Base-by-base conservation (phyloP, 345 rosid species). In the Odontarrhena argentea region DNA sequence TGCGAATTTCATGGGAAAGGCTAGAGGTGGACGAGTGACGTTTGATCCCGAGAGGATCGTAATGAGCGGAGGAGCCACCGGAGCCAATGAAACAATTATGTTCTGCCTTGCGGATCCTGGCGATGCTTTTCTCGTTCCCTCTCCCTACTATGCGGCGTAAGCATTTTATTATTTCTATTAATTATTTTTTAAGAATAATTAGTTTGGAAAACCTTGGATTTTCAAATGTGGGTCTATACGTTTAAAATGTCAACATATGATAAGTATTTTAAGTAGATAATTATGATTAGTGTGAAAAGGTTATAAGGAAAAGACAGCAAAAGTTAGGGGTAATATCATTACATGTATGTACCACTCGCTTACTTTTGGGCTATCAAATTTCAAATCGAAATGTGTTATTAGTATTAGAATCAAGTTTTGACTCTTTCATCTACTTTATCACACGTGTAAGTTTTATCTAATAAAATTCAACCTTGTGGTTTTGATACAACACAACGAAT, bases 41-140 rank as follows among this genome's bases (percentile, higher is more conserved):
- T 89, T 87, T 55, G 89, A 92, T 50, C 89, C 92, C 0, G 79
- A 82, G 9, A 83, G 96, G 11, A 36, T 89, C 8, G 96, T 89
- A 8, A 87, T 92, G 98, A 71, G 85, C 37, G 98, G 96, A 9
- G 96, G 96, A 25, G 96, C 96, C 12, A 92, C 98, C 47, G 96
- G 96, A 36, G 98, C 98, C 0, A 82, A 77, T 50, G 98, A 92
- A 80, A 63, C 81, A 2, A 68, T 85, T n/a, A 84, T 84, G 74
- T 92, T 92, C 68, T 89, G 96, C 57, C 73, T 92, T 68, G 98
- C 98, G 2, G 83, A 92, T 67, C 98, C 82, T 0, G 96, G 86
- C 32, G 96, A 89, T 48, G 93, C 85, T 65, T 89, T 89, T 49
- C 92, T 92, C 40, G 80, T 86, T 13, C 96, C 98, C 4, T 42